Base-by-base conservation (phyloP, 2,329 filamentous ascomycete genomes). In the Orbilia oligospora region DNA sequence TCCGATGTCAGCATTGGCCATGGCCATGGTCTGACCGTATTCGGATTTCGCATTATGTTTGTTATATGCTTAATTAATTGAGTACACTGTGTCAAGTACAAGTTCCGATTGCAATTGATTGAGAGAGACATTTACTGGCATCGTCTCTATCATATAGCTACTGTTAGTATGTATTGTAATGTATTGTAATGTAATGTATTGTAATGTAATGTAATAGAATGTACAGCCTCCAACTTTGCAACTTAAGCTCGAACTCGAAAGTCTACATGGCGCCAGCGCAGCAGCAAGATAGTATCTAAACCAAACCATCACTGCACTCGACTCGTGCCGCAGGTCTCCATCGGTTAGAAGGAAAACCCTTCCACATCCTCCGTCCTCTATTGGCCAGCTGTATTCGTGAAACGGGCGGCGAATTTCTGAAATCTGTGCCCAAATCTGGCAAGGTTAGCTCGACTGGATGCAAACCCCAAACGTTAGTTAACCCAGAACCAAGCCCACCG, bases 351-450 rank as follows among this genome's bases (percentile, higher is more conserved):
- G 27, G 14, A 55, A 53, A 53, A 30, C 22, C 22, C 18, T 53
- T 53, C 12, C 51, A 30, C 2, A 24, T 20, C 16, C 38, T 16
- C 44, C 12, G 38, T 16, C 12, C 14, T 30, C 51, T n/a, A 55
- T 55, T 55, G 51, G 51, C 27, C 27, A 30, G 24, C 16, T 18
- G 51, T 30, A 30, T 30, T 55, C 16, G 24, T 55, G 51, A 55
- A 55, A 55, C 51, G 14, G 51, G 51, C 51, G 51, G 51, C 27
- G 51, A 30, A 55, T 55, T 55, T 55, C 51, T 55, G 36, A 71
- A 64, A 55, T 48, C 24, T 53, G 44, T 58, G 9, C 58, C 69
- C 69, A 58, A 72, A 66, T 72, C 55, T 56, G 61, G 69, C 58
- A 56, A 65, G 48, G 56, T 41, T 58, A 64, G 67, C 53, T 61